These are phyloP conservation scores for Suhomyces sp. DNA, from an alignment of 805 yeast species.

Conservation along the genomic window DNA sequence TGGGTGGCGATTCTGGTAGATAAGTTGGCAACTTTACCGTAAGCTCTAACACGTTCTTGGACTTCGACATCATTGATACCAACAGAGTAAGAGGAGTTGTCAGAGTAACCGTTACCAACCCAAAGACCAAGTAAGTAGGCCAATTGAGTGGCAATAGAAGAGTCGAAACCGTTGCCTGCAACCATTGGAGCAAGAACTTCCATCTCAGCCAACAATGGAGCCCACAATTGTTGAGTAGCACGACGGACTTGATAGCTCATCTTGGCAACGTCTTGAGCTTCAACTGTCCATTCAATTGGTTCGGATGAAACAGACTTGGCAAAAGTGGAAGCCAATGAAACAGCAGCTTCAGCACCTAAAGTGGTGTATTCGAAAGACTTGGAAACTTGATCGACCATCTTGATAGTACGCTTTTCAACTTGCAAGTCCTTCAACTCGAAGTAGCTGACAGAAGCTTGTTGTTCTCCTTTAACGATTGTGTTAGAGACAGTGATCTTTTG, in stretches of 20 bases:
- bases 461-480: slow-evolving; percentile 12
- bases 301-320: slow-evolving; percentile 12
- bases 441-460: slow-evolving; percentile 20
- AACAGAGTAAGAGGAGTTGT: slow-evolving; percentile 26
- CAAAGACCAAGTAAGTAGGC: slow-evolving; percentile 44
- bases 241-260: slow-evolving; percentile 27
- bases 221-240: slow-evolving; percentile 31
- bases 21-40: slow-evolving; percentile 22
- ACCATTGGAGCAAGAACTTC: slow-evolving; percentile 28
- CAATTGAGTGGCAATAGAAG: slow-evolving; percentile 21
- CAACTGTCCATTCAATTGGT: slow-evolving; percentile 37
- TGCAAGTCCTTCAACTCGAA: slow-evolving; percentile 15
- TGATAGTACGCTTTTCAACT: slow-evolving; percentile 13
- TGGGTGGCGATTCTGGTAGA: not conserved
- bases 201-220: slow-evolving; percentile 36
- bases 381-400: slow-evolving; percentile 22
- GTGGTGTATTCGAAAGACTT: slow-evolving; percentile 17
- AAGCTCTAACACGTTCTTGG: slow-evolving; percentile 21
- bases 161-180: slow-evolving; percentile 16
- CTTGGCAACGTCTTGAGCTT: slow-evolving; percentile 35
- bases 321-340: slow-evolving; percentile 19
- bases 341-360: slow-evolving; percentile 21
- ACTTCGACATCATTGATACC: slow-evolving; percentile 25
- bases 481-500: slow-evolving; percentile 16
- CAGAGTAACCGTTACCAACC: slow-evolving; percentile 36